Conservation (phyloP, 768 basidiomycete species). For the Lactarius vividus region DNA sequence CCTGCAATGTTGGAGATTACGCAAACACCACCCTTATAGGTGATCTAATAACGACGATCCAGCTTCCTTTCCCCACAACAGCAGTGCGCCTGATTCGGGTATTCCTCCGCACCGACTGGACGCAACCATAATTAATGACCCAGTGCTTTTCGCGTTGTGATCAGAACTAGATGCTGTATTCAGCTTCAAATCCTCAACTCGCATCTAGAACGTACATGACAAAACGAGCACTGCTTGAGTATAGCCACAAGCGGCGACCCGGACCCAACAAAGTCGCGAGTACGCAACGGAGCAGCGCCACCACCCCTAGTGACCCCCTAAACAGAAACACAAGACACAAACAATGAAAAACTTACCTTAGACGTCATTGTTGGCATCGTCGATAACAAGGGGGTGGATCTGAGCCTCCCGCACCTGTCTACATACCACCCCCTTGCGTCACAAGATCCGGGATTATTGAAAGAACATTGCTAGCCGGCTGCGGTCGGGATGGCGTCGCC, state of each 20-base stretch:
- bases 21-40: not conserved
- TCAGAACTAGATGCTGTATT: not conserved
- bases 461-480: not conserved
- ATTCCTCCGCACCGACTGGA: not conserved
- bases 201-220: not conserved
- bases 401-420: not conserved
- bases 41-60: not conserved
- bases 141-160: not conserved
- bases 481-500: not conserved
- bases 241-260: not conserved
- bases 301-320: no score
- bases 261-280: no score
- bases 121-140: not conserved
- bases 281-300: no score
- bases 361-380: not conserved
- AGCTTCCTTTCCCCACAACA: not conserved
- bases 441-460: not conserved
- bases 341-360: not conserved
- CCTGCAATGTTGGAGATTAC: not conserved
- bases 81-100: not conserved
- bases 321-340: not conserved
- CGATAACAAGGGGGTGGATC: not conserved
- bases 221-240: not conserved
- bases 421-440: not conserved
- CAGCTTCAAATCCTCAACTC: not conserved